These are phyloP conservation scores for Sporothrix inflata DNA, from an alignment of 2,329 filamentous ascomycete species.

Conservation along the genomic window DNA sequence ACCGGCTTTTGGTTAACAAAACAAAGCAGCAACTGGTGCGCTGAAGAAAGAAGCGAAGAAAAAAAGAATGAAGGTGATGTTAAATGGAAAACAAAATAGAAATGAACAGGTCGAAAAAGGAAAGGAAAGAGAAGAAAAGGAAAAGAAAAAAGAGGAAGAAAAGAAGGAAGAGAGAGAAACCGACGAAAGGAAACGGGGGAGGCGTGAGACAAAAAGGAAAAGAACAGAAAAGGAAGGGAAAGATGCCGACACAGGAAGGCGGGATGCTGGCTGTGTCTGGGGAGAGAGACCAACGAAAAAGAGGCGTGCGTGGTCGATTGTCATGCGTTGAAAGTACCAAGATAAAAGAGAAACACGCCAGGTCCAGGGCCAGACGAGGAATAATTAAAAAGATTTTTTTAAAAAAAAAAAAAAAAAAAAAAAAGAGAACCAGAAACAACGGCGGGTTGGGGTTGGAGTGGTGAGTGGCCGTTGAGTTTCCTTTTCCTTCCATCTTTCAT, in stretches of 20 bases:
- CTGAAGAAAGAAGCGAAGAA: slow-evolving; percentile 36
- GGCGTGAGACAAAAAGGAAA: slow-evolving; percentile 11
- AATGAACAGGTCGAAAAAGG: slow-evolving; percentile 21
- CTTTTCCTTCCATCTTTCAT: background rate
- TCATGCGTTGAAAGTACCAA: slow-evolving; percentile 25
- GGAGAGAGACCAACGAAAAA: background rate
- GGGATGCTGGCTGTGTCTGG: slow-evolving; percentile 7
- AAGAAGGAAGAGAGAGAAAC: slow-evolving; percentile 28
- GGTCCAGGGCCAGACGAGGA: background rate
- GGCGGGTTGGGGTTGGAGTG: background rate
- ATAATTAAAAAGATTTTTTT: background rate
- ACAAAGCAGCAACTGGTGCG: slow-evolving; percentile 38
- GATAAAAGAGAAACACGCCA: slow-evolving; percentile 25
- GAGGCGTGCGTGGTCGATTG: slow-evolving; percentile 1
- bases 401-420: background rate
- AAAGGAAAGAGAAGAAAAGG: slow-evolving; percentile 22
- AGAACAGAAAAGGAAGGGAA: background rate
- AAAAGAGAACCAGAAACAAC: background rate
- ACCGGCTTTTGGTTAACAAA: slow-evolving; percentile 25
- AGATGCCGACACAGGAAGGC: background rate
- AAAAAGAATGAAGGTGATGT: slow-evolving; percentile 31
- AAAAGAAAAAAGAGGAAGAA: slow-evolving; percentile 17
- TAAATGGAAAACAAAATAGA: slow-evolving; percentile 18
- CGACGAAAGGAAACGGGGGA: slow-evolving; percentile 14
- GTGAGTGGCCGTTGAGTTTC: too few species aligned